Conservation (phyloP, 805 yeast species). For the Candida schatavii region DNA sequence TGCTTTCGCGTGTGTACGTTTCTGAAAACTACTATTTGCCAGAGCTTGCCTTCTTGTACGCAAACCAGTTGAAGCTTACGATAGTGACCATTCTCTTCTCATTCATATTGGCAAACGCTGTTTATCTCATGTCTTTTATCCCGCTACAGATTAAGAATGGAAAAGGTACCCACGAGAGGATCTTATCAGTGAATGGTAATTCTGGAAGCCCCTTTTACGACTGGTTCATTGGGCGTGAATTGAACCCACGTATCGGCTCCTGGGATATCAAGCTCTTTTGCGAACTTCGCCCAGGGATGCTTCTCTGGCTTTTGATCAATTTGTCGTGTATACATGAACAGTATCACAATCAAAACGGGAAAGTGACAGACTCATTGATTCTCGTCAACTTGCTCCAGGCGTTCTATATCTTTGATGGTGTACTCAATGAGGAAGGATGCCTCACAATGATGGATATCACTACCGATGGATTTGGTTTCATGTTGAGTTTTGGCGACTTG, state of each 20-base stretch:
- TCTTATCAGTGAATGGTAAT: constrained; percentile 86
- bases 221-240: constrained; percentile 96
- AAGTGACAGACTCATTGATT: constrained; percentile 67
- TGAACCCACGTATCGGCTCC: constrained; percentile 83
- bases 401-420: constrained; percentile 87
- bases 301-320: constrained; percentile 80
- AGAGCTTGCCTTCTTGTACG: constrained; percentile 74
- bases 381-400: constrained; percentile 70
- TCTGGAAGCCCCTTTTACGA: constrained; percentile 73
- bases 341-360: constrained; percentile 55
- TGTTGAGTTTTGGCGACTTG: constrained; percentile 93
- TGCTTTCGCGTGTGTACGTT: constrained; percentile 51
- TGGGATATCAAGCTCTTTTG: constrained; percentile 90
- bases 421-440: constrained; percentile 84
- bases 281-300: constrained; percentile 92
- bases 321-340: constrained; percentile 80
- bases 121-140: constrained; percentile 66
- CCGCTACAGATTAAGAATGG: constrained; percentile 55
- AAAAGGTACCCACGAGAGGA: constrained; percentile 55
- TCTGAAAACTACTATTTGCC: constrained; percentile 59
- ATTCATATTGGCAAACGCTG: constrained; percentile 56
- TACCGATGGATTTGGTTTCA: constrained; percentile 95
- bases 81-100: constrained; percentile 64
- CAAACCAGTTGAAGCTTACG: constrained; percentile 63
- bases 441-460: constrained; percentile 94